phyloP scores from a whole-genome alignment of 2,329 filamentous ascomycete genomes.

The Aspergillus sp. region DNA sequence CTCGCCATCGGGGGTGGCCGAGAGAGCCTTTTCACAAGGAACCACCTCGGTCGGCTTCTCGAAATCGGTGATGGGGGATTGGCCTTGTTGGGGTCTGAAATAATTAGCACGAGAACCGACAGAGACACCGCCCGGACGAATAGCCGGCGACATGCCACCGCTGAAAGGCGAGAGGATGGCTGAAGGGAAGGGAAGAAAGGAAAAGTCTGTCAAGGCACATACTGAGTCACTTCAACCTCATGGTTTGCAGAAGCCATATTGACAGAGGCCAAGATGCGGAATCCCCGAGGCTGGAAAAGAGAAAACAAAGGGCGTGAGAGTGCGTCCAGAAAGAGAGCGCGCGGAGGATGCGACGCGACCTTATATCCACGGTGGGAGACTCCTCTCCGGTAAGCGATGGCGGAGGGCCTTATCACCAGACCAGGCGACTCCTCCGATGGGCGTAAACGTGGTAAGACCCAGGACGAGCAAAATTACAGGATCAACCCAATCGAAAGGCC shows the following conservation, averaged over 20 bases:
- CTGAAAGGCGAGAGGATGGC: background rate
- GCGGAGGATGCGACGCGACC: constrained; percentile 16
- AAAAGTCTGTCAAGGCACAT: constrained; percentile 11
- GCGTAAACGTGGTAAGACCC: constrained; percentile 12
- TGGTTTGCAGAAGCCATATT: constrained; percentile 27
- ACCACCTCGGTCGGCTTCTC: constrained; percentile 20
- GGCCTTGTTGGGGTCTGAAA: constrained; percentile 18
- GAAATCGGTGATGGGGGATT: constrained; percentile 17
- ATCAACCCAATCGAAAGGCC: constrained; percentile 7
- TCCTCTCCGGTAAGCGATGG: constrained; percentile 54
- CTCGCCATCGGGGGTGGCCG: constrained; percentile 45
- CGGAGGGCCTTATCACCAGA: constrained; percentile 75
- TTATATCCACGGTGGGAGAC: constrained; percentile 26
- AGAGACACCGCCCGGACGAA: background rate
- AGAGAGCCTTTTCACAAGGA: constrained; percentile 31
- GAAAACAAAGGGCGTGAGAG: constrained; percentile 1
- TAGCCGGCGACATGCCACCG: background rate
- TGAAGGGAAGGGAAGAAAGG: background rate
- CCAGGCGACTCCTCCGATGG: constrained; percentile 11
- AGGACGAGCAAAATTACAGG: constrained; percentile 20
- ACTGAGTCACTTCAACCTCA: constrained; percentile 29
- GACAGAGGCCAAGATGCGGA: constrained; percentile 9
- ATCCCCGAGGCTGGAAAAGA: constrained; percentile 3
- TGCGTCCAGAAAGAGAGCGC: constrained; percentile 11
- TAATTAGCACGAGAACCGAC: constrained; percentile 1